These are phyloP conservation scores for Cytauxzoon felis DNA, from an alignment of 169 alveolate species.

Conservation along the genomic window DNA sequence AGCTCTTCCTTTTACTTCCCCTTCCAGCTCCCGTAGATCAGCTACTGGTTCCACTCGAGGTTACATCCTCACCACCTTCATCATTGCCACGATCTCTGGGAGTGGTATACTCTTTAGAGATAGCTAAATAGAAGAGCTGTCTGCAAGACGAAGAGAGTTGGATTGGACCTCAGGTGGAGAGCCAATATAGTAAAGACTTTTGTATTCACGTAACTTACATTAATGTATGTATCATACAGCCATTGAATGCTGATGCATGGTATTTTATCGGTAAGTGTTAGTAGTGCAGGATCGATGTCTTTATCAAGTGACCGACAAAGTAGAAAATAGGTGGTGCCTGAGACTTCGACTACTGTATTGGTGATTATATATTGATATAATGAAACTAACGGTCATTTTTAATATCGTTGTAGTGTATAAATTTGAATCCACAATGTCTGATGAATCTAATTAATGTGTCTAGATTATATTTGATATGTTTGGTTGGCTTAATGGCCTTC, in stretches of 20 bases:
- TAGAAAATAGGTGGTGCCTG: constrained; percentile 23
- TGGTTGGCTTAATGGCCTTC: background rate
- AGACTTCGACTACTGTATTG: background rate
- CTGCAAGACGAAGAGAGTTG: no score
- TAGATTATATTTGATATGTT: constrained; percentile 18
- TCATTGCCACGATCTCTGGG: no score
- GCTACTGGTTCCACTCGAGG: no score
- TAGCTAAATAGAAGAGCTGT: no score
- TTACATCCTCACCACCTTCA: no score
- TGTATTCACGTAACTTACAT: no score
- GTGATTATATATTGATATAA: background rate
- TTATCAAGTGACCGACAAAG: constrained; percentile 29
- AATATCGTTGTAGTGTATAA: background rate
- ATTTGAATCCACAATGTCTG: constrained; percentile 55
- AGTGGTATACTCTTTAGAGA: no score
- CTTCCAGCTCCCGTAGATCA: no score
- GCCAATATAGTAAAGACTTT: no score
- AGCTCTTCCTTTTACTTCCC: no score
- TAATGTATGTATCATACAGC: constrained; percentile 26
- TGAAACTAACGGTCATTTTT: background rate
- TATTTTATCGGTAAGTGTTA: constrained; percentile 9
- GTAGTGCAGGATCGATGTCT: constrained; percentile 7
- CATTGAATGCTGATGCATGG: constrained; percentile 45
- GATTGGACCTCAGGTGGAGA: no score
- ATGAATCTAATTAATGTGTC: constrained; percentile 40